These are phyloP conservation scores for Fusarium fracticaudum DNA, from an alignment of 2,329 filamentous ascomycete species.

Conservation along the genomic window DNA sequence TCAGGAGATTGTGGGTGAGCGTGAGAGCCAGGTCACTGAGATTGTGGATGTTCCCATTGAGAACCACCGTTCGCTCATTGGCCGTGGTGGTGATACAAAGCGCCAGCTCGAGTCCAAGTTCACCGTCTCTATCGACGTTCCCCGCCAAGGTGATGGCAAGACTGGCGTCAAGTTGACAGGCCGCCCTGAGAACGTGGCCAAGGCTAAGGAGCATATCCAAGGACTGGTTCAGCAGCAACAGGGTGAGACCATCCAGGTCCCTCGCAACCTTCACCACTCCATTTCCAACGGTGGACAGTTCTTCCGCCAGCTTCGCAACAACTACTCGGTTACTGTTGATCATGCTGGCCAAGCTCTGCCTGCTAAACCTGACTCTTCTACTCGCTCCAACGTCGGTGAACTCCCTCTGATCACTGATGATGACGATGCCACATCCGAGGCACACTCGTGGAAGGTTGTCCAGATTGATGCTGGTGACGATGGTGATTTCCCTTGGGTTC, in stretches of 20 bases:
- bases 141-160: conserved; percentile 84
- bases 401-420: conserved; percentile 96
- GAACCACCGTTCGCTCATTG: conserved; percentile 92
- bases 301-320: conserved; percentile 88
- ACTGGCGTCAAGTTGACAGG: conserved; percentile 90
- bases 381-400: conserved; percentile 66
- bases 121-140: conserved; percentile 87
- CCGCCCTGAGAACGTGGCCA: conserved; percentile 78
- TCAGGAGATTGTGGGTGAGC: conserved; percentile 81
- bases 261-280: conserved; percentile 82
- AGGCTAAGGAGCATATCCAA: conserved; percentile 86
- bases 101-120: conserved; percentile 87
- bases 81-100: conserved; percentile 88
- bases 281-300: conserved; percentile 91
- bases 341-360: conserved; percentile 85
- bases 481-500: conserved; percentile 87
- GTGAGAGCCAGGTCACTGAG: conserved; percentile 83
- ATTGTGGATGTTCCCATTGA: conserved; percentile 84
- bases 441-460: conserved; percentile 85
- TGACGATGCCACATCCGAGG: conserved; percentile 68
- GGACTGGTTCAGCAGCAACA: conserved; percentile 85
- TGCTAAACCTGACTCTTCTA: conserved; percentile 67
- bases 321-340: conserved; percentile 89
- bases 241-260: conserved; percentile 87
- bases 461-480: conserved; percentile 69